Conservation (phyloP, 2,329 filamentous ascomycete species). For the Monilinia fructigena region DNA sequence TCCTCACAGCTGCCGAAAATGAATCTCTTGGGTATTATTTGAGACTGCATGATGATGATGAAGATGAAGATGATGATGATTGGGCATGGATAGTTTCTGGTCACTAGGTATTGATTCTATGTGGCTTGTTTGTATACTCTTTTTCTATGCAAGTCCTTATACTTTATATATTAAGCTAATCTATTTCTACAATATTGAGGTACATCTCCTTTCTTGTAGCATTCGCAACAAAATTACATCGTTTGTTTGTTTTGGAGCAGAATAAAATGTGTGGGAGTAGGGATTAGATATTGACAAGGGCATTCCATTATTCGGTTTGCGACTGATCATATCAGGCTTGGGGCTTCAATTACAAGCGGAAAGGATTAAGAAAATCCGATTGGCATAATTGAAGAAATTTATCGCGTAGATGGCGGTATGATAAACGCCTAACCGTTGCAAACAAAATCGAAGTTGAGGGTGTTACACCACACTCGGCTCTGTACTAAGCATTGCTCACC, state of each 20-base stretch:
- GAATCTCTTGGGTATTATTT: neutral
- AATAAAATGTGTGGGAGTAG: neutral
- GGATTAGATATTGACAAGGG: neutral
- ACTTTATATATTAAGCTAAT: neutral
- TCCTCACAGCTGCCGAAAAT: conserved; percentile 8
- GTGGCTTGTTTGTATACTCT: neutral
- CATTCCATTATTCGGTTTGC: neutral
- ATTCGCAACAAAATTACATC: neutral
- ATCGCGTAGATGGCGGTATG: neutral
- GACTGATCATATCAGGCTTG: neutral
- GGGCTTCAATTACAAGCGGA: neutral
- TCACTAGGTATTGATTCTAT: neutral
- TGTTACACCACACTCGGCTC: neutral
- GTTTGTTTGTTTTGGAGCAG: neutral
- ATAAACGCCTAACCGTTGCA: neutral
- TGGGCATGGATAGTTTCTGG: neutral
- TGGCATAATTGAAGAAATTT: neutral
- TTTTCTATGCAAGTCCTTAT: neutral
- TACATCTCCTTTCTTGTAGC: neutral
- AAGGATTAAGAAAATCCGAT: neutral
- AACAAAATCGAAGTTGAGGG: neutral
- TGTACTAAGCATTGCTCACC: neutral
- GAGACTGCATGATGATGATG: conserved; percentile 1
- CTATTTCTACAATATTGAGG: neutral
- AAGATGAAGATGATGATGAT: neutral